Conservation (phyloP, 306 rosid species). For the Amphicarpaea edgeworthii region DNA sequence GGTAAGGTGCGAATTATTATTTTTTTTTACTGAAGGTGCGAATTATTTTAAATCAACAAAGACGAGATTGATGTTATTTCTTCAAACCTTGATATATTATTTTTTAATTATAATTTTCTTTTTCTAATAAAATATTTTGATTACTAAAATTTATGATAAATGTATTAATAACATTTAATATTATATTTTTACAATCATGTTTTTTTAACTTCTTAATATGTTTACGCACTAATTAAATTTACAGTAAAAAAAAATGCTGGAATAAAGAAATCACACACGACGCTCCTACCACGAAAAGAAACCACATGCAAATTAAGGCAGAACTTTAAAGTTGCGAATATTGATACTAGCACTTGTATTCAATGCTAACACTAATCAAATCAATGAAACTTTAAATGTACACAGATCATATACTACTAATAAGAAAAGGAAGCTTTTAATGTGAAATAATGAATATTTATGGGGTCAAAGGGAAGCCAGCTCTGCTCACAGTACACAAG, state of each 20-base stretch:
- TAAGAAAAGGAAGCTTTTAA: constrained; percentile 32
- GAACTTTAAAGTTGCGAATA: constrained; percentile 32
- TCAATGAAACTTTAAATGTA: constrained; percentile 33
- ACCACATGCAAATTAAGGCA: constrained; percentile 35
- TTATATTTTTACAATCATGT: too few species aligned
- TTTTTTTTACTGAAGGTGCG: too few species aligned
- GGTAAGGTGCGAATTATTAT: too few species aligned
- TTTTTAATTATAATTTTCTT: too few species aligned
- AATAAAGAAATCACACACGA: not conserved
- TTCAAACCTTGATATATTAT: too few species aligned
- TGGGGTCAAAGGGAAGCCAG: constrained; percentile 42
- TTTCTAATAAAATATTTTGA: too few species aligned
- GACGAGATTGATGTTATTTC: too few species aligned
- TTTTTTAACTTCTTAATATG: too few species aligned
- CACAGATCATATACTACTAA: constrained; percentile 21
- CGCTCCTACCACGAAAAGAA: constrained; percentile 41
- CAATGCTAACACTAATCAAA: constrained; percentile 39
- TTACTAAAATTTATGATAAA: too few species aligned
- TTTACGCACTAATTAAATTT: too few species aligned
- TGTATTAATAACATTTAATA: too few species aligned
- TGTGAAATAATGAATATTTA: constrained; percentile 33
- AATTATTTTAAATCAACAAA: too few species aligned
- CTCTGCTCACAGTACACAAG: constrained; percentile 36
- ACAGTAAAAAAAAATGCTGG: not conserved
- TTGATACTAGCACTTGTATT: constrained; percentile 28